Evolutionary conservation across 805 yeast genomes (phyloP), one percentile per base, ranked within the genome.

Genomic region (Komagataella ulmi): DNA sequence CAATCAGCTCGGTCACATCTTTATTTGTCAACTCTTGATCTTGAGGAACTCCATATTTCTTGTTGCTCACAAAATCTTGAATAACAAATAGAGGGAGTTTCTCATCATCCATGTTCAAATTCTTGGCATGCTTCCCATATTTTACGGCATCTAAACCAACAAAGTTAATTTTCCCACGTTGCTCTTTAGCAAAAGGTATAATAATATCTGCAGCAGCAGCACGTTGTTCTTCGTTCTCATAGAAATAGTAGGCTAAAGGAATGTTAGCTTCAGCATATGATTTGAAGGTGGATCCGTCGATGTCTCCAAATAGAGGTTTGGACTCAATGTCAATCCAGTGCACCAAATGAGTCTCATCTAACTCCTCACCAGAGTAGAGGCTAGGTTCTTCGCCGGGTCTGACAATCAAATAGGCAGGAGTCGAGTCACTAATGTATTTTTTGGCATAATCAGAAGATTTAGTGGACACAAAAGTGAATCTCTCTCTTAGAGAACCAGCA

Each of bases 221-320:
- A 65, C 83, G 81, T 71, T 87, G 83, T 57, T 81, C 86, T 49
- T 76, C 76, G 49, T 75, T 69, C 59, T 77, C 79, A 73, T 86
- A 88, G 74, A 93, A 93, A 67, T 85, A 81, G 76, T 90, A 91
- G 51, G 88, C 95, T 58, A 93, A 70, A 56, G 99, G 99, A 52
- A 80, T 57, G 43, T 80, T 76, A 54, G 89, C 71, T 52, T 74
- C 69, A 76, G 87, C 80, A 74, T 90, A 93, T 46, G 74, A 64
- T 68, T 76, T 72, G 76, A 84, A 93, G 56, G 93, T 83, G 51
- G 78, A 74, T 57, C 93, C 89, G 61, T 80, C 81, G 57, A 91
- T 80, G 69, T 90, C 97, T 62, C 95, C 96, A 60, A 90, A 83
- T 61, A 78, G 74, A 53, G 97, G 97, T 65, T 85, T 76, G 49